These are phyloP conservation scores for Septoria linicola DNA, from an alignment of 2,329 filamentous ascomycete species.

Conservation along the genomic window DNA sequence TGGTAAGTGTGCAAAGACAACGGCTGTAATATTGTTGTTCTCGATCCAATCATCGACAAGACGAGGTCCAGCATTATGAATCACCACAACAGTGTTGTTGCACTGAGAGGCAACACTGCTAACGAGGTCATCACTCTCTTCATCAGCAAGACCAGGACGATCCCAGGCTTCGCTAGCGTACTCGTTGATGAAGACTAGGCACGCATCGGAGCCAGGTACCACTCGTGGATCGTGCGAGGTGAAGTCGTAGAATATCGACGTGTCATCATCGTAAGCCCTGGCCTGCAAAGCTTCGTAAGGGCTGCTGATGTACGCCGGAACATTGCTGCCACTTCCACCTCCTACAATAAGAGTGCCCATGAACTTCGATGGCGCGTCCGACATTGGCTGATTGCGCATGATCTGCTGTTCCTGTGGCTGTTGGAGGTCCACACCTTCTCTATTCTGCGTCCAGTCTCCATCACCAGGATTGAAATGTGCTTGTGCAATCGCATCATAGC, in stretches of 20 bases:
- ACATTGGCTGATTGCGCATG: slow-evolving; percentile 37
- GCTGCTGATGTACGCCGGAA: slow-evolving; percentile 37
- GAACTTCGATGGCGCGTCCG: slow-evolving; percentile 27
- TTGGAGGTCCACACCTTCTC: slow-evolving; percentile 28
- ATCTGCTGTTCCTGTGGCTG: slow-evolving; percentile 29
- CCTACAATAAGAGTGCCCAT: slow-evolving; percentile 40
- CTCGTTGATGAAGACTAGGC: slow-evolving; percentile 63
- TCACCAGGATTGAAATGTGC: slow-evolving; percentile 30
- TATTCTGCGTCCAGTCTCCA: slow-evolving; percentile 29
- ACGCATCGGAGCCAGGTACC: slow-evolving; percentile 41
- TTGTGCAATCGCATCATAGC: slow-evolving; percentile 54
- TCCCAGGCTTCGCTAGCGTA: slow-evolving; percentile 42
- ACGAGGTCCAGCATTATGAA: slow-evolving; percentile 64
- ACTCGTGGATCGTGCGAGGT: slow-evolving; percentile 50
- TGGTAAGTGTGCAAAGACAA: slow-evolving; percentile 64
- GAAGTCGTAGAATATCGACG: slow-evolving; percentile 62
- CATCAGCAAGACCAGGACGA: slow-evolving; percentile 39
- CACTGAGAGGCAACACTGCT: slow-evolving; percentile 58
- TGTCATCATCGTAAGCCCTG: slow-evolving; percentile 51
- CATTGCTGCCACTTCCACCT: slow-evolving; percentile 39
- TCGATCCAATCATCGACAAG: slow-evolving; percentile 62
- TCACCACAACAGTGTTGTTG: slow-evolving; percentile 62
- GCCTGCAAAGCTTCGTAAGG: slow-evolving; percentile 40
- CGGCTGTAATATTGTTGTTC: slow-evolving; percentile 62
- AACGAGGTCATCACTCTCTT: slow-evolving; percentile 56